Evolutionary conservation across 2,329 filamentous ascomycete species (phyloP).

Genomic region (Claviceps paspali): DNA sequence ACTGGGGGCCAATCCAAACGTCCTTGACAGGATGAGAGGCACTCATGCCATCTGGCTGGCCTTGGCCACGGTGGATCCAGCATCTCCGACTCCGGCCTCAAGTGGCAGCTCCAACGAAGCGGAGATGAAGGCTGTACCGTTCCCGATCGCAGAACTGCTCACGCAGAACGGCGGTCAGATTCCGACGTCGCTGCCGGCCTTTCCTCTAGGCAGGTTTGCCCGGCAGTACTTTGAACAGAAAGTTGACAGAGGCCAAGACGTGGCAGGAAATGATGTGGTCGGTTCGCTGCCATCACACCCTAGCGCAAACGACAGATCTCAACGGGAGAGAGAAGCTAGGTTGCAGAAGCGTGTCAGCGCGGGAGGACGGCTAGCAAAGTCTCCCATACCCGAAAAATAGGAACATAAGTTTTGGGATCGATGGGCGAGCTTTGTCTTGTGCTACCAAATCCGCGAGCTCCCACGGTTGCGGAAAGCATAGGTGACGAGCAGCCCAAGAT

Average conservation of each 20-base stretch:
- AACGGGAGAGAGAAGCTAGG: constrained; percentile 50
- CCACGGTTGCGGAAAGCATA: constrained; percentile 13
- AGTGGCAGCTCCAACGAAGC: constrained; percentile 27
- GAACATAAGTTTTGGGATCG: constrained; percentile 25
- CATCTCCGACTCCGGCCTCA: constrained; percentile 46
- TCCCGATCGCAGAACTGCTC: constrained; percentile 80
- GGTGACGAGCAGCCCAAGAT: background rate
- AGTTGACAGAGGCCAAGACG: constrained; percentile 29
- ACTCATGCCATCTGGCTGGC: constrained; percentile 86
- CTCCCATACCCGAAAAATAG: constrained; percentile 48
- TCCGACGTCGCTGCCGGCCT: constrained; percentile 57
- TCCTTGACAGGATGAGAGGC: constrained; percentile 67
- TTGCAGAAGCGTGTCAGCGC: constrained; percentile 69
- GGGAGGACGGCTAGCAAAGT: constrained; percentile 54
- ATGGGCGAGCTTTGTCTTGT: constrained; percentile 22
- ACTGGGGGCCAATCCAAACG: constrained; percentile 74
- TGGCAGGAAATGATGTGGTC: constrained; percentile 38
- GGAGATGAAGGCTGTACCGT: constrained; percentile 46
- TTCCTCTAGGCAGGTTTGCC: constrained; percentile 69
- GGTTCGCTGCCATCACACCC: constrained; percentile 39
- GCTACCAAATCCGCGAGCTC: constrained; percentile 19
- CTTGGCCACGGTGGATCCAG: constrained; percentile 82
- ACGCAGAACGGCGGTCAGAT: constrained; percentile 90
- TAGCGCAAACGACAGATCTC: constrained; percentile 31
- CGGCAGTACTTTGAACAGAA: constrained; percentile 77